Percentiles rank a stretch among this genome's conserved stretches.
Conservation (phyloP, 2,329 filamentous ascomycete species). For the Neocucurbitaria cava region DNA sequence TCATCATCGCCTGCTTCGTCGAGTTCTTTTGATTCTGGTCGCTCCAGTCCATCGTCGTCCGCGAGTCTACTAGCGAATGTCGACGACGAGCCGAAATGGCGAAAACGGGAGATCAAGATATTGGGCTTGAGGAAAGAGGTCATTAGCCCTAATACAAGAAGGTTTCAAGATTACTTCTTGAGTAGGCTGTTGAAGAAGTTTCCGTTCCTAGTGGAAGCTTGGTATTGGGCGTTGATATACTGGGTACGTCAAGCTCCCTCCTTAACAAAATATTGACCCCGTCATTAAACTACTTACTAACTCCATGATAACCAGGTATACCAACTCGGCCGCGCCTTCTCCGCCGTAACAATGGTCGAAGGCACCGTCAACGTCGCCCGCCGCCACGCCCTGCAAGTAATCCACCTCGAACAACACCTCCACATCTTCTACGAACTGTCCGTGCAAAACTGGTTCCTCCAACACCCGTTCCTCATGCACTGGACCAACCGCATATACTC, state of each 20-base stretch:
- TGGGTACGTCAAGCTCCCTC: constrained; percentile 64
- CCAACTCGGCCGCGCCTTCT: constrained; percentile 75
- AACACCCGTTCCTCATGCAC: constrained; percentile 64
- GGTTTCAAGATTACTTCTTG: constrained; percentile 66
- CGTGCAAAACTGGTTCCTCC: constrained; percentile 66
- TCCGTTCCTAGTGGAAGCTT: constrained; percentile 76
- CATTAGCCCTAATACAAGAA: constrained; percentile 66
- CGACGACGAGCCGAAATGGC: constrained; percentile 56
- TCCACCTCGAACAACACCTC: constrained; percentile 69
- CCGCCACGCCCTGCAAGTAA: constrained; percentile 71
- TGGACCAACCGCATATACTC: constrained; percentile 78
- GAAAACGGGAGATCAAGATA: constrained; percentile 57
- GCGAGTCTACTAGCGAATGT: constrained; percentile 51
- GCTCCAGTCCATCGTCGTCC: constrained; percentile 50
- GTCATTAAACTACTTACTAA: constrained; percentile 3
- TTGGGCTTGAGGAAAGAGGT: constrained; percentile 58
- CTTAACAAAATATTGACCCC: background rate
- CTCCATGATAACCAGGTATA: constrained; percentile 64
- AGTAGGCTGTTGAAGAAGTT: constrained; percentile 71
- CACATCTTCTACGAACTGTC: constrained; percentile 70
- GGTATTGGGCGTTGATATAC: constrained; percentile 80
- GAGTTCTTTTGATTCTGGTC: constrained; percentile 48
- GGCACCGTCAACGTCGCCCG: constrained; percentile 73
- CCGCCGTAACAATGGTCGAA: constrained; percentile 71
- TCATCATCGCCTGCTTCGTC: constrained; percentile 49